These are phyloP conservation scores for Hysterium pulicare DNA, from an alignment of 2,329 filamentous ascomycete genomes.

Conservation along the genomic window DNA sequence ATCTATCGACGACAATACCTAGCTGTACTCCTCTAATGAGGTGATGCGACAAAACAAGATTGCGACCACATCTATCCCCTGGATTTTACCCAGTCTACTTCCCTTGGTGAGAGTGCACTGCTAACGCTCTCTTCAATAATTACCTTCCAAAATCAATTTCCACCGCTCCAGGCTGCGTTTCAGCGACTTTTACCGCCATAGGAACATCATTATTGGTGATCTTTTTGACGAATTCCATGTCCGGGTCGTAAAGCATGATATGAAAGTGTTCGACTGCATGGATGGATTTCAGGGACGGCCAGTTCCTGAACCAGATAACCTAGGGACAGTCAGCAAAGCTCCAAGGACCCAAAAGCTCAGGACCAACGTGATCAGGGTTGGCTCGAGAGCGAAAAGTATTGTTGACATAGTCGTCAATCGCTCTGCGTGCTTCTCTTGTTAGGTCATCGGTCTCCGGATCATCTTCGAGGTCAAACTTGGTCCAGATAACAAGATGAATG, in stretches of 20 bases:
- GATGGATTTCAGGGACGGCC: slow-evolving; percentile 78
- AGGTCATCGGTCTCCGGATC: slow-evolving; percentile 64
- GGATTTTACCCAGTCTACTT: too few relatives aligned
- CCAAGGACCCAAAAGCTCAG: not conserved
- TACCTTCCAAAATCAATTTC: too few relatives aligned
- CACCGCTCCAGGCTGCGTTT: not conserved
- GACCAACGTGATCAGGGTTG: slow-evolving; percentile 43
- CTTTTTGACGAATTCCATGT: slow-evolving; percentile 63
- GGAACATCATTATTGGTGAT: slow-evolving; percentile 74
- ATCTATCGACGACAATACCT: too few relatives aligned
- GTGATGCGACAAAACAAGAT: too few relatives aligned
- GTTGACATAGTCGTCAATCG: slow-evolving; percentile 70
- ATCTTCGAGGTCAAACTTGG: slow-evolving; percentile 76
- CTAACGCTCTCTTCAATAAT: too few relatives aligned
- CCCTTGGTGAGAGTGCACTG: too few relatives aligned
- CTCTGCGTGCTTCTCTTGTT: slow-evolving; percentile 57
- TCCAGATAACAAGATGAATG: slow-evolving; percentile 87
- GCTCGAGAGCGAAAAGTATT: slow-evolving; percentile 60
- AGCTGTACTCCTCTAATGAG: too few relatives aligned
- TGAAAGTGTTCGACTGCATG: slow-evolving; percentile 91
- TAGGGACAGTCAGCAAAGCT: slow-evolving; percentile 23
- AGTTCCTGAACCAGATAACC: slow-evolving; percentile 92
- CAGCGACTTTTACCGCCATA: slow-evolving; percentile 36
- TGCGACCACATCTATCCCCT: too few relatives aligned
- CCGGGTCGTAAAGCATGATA: slow-evolving; percentile 80